Conservation (phyloP, 2,329 filamentous ascomycete genomes). For the Daldinia sp. region DNA sequence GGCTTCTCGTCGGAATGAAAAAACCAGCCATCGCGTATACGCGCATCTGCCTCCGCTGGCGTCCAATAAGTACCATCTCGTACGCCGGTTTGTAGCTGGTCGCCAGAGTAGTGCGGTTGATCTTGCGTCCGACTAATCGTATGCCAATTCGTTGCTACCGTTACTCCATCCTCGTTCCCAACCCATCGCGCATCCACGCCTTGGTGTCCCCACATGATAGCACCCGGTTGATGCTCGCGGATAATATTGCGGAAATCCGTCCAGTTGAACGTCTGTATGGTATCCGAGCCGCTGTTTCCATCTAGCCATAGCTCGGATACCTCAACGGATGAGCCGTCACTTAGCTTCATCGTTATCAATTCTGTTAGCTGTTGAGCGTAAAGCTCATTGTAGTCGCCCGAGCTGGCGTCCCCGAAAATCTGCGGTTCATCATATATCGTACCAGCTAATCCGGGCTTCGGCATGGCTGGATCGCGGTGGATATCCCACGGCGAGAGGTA, state of each 20-base stretch:
- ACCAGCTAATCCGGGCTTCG: conserved; percentile 43
- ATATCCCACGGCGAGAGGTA: conserved; percentile 51
- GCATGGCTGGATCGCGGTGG: conserved; percentile 49
- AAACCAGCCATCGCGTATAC: conserved; percentile 44
- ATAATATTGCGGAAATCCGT: conserved; percentile 45
- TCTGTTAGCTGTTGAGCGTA: conserved; percentile 44
- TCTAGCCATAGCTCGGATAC: conserved; percentile 48
- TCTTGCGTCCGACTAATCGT: conserved; percentile 45
- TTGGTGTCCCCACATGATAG: conserved; percentile 47
- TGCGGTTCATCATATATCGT: conserved; percentile 48
- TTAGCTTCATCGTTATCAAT: conserved; percentile 38
- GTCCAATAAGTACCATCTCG: conserved; percentile 44
- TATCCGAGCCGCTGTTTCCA: conserved; percentile 45
- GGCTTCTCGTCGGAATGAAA: conserved; percentile 40
- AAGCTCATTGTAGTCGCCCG: conserved; percentile 47
- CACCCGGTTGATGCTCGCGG: conserved; percentile 40
- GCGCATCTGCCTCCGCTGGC: conserved; percentile 43
- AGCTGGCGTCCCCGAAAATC: conserved; percentile 45
- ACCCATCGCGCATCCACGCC: conserved; percentile 47
- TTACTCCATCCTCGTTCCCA: conserved; percentile 45
- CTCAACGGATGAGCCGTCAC: conserved; percentile 33
- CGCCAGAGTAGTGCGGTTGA: conserved; percentile 38
- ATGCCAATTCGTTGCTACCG: conserved; percentile 44
- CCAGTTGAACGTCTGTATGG: conserved; percentile 46
- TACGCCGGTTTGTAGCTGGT: conserved; percentile 38